phyloP scores from a whole-genome alignment of 2,329 filamentous ascomycete genomes.

The Colletotrichum sp. region DNA sequence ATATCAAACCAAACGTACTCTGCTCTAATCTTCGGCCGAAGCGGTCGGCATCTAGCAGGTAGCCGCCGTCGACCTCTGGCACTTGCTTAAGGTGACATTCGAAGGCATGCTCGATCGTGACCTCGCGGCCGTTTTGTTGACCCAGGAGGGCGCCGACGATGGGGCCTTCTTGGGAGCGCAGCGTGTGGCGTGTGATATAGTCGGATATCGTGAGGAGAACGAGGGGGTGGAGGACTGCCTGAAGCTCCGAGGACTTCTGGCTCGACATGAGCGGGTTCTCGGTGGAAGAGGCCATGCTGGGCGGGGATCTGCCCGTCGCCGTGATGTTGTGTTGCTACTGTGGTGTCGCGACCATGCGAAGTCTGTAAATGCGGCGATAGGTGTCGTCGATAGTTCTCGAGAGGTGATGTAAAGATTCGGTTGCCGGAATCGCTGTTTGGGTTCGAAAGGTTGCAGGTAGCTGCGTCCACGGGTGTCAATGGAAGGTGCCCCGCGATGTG shows the following conservation, averaged over 20 bases:
- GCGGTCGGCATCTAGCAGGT: slow-evolving; percentile 71
- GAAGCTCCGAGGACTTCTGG: slow-evolving; percentile 74
- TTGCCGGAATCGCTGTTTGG: not conserved
- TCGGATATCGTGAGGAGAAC: slow-evolving; percentile 97
- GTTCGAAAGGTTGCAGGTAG: not conserved
- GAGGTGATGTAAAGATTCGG: not conserved
- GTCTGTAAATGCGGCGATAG: not conserved
- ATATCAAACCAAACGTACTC: slow-evolving; percentile 59
- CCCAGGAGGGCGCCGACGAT: slow-evolving; percentile 89
- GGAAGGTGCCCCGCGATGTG: slow-evolving; percentile 18
- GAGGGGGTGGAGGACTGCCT: slow-evolving; percentile 87
- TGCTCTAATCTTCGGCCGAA: slow-evolving; percentile 82
- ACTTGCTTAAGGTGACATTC: slow-evolving; percentile 69
- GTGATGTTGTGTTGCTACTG: not conserved
- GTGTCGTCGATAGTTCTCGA: not conserved
- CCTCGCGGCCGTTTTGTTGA: slow-evolving; percentile 86
- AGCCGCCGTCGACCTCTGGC: slow-evolving; percentile 55
- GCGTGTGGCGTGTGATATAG: slow-evolving; percentile 89
- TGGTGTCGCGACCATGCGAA: not conserved
- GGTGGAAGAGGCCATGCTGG: slow-evolving; percentile 51
- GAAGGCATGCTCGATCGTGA: slow-evolving; percentile 93
- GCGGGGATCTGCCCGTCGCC: slow-evolving; percentile 15
- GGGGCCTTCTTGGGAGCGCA: slow-evolving; percentile 76
- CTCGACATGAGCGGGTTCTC: slow-evolving; percentile 67
- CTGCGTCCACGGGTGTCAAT: not conserved